Percentiles rank a stretch among this genome's conserved stretches.
Conservation (phyloP, 768 basidiomycete genomes). For the Mycena crocata region DNA sequence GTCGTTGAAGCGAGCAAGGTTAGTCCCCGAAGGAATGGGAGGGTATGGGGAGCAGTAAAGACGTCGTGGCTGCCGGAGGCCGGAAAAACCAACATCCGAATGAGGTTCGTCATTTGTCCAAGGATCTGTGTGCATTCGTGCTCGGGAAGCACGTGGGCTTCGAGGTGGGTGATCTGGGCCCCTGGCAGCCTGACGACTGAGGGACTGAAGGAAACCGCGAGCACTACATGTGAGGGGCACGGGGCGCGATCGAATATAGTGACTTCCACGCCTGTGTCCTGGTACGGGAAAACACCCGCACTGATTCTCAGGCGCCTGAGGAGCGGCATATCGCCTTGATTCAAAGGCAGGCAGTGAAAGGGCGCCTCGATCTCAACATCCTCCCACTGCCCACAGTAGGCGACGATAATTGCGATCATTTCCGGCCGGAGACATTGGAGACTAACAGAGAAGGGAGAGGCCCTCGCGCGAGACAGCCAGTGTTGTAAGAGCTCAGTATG, state of each 20-base stretch:
- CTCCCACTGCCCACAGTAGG: constrained; percentile 14
- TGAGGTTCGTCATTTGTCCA: not conserved
- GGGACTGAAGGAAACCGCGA: not conserved
- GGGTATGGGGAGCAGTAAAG: no score
- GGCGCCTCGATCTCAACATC: not conserved
- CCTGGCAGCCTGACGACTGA: not conserved
- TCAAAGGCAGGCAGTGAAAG: not conserved
- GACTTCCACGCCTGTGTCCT: not conserved
- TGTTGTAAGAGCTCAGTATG: not conserved
- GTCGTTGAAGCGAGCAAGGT: no score
- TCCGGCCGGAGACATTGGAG: not conserved
- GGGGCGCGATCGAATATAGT: constrained; percentile 2
- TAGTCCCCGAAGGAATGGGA: no score
- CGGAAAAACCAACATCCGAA: no score
- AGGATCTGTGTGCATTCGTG: constrained; percentile 17
- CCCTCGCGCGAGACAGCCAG: constrained; percentile 11
- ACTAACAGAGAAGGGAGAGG: constrained; percentile 6
- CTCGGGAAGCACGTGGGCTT: constrained; percentile 7
- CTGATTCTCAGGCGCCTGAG: constrained; percentile 9
- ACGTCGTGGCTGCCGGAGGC: no score
- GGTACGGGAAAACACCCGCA: not conserved
- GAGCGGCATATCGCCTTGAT: constrained; percentile 19
- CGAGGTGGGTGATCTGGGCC: constrained; percentile 3
- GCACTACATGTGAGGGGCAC: not conserved
- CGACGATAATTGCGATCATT: not conserved